Percentiles rank a stretch among this genome's conserved stretches.
These are phyloP conservation scores for Penicillium macrosclerotiorum DNA, from an alignment of 495 filamentous ascomycete genomes.

Conservation along the genomic window DNA sequence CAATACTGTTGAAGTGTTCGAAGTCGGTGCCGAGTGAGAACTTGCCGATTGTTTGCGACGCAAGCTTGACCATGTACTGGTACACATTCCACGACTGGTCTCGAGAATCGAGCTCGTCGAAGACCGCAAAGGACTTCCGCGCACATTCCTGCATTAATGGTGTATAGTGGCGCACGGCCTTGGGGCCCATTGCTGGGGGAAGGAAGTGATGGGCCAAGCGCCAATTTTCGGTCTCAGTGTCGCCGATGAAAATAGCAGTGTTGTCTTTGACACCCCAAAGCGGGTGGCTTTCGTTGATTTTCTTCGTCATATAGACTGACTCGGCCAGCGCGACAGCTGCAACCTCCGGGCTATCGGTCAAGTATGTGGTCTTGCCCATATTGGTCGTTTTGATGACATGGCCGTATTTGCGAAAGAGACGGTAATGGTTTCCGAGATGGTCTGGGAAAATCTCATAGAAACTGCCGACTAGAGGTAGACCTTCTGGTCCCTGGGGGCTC, in stretches of 20 bases:
- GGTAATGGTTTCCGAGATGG: constrained; percentile 57
- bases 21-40: constrained; percentile 48
- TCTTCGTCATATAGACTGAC: constrained; percentile 51
- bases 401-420: constrained; percentile 54
- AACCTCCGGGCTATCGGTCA: constrained; percentile 48
- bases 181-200: constrained; percentile 50
- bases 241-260: constrained; percentile 51
- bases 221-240: constrained; percentile 50
- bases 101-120: constrained; percentile 48
- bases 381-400: constrained; percentile 54
- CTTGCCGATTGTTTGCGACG: constrained; percentile 46
- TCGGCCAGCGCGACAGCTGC: constrained; percentile 39
- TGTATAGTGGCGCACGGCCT: constrained; percentile 53
- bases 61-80: constrained; percentile 57
- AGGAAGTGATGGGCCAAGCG: constrained; percentile 52
- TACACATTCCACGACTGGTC: constrained; percentile 54
- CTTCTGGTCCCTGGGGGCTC: constrained; percentile 43
- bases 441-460: constrained; percentile 59
- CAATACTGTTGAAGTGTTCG: constrained; percentile 44
- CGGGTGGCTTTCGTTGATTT: constrained; percentile 48
- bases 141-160: constrained; percentile 47
- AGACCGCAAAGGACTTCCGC: constrained; percentile 40
- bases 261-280: constrained; percentile 48
- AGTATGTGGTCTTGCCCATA: constrained; percentile 51
- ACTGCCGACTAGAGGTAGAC: constrained; percentile 49